phyloP scores from a whole-genome alignment of 257 asterid species.

The Plantago major region DNA sequence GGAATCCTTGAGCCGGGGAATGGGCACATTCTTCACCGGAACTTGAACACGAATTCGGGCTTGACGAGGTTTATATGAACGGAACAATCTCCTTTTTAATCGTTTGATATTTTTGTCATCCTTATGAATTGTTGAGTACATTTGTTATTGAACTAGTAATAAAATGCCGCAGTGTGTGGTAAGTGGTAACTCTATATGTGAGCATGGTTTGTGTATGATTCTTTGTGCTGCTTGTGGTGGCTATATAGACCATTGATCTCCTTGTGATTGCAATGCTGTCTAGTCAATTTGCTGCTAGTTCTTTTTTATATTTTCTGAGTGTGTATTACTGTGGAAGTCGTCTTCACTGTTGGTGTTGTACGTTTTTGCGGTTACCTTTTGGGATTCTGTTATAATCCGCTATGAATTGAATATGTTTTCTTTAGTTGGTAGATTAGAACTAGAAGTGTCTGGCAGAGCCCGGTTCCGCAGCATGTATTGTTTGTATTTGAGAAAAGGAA shows the following conservation, averaged over 20 bases:
- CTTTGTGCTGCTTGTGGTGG: not conserved
- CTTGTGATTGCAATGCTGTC: not conserved
- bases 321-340: not conserved
- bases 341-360: not conserved
- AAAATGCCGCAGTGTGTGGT: too few relatives aligned
- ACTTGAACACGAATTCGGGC: conserved; percentile 37
- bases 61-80: conserved; percentile 27
- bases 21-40: conserved; percentile 41
- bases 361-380: too few relatives aligned
- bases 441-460: too few relatives aligned
- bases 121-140: not conserved
- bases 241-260: not conserved
- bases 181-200: too few relatives aligned
- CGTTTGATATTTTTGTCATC: not conserved
- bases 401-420: too few relatives aligned
- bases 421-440: too few relatives aligned
- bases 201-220: not conserved
- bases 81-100: not conserved
- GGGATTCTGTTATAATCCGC: too few relatives aligned
- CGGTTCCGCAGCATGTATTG: too few relatives aligned
- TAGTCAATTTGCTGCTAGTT: not conserved
- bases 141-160: conserved; percentile 1
- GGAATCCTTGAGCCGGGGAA: conserved; percentile 30
- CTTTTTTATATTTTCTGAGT: not conserved
- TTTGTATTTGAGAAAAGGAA: too few relatives aligned